phyloP scores from a whole-genome alignment of 352 stramenopile species.

The Pythium vanterpoolii region DNA sequence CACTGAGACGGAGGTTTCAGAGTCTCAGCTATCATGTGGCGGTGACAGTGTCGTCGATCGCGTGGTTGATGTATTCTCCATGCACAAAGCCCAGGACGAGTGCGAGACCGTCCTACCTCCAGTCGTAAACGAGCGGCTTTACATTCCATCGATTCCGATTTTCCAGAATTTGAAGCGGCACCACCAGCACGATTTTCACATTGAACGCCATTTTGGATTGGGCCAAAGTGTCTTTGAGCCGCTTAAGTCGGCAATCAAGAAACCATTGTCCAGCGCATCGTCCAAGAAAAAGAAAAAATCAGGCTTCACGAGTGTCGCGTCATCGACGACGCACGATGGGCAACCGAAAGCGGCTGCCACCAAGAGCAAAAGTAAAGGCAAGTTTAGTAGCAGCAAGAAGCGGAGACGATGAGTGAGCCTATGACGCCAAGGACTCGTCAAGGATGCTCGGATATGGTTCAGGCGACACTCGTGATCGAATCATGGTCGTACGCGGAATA shows the following conservation, averaged over 20 bases:
- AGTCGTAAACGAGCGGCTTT: conserved; percentile 30
- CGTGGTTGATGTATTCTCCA: conserved; percentile 51
- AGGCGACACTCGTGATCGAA: too few species aligned
- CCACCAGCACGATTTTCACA: conserved; percentile 48
- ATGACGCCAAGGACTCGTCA: too few species aligned
- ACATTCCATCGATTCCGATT: conserved; percentile 62
- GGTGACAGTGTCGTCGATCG: not conserved
- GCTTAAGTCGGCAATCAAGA: conserved; percentile 43
- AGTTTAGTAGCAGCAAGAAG: conserved; percentile 42
- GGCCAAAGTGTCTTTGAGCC: conserved; percentile 72
- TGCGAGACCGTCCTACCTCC: conserved; percentile 22
- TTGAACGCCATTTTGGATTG: conserved; percentile 69
- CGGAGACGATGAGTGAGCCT: conserved; percentile 29
- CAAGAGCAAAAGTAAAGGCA: conserved; percentile 14
- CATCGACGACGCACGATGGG: not conserved
- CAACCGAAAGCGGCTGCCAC: not conserved
- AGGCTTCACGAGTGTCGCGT: not conserved
- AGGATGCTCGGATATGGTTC: too few species aligned
- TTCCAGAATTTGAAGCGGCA: conserved; percentile 49
- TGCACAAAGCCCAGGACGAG: conserved; percentile 14
- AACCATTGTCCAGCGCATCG: conserved; percentile 30
- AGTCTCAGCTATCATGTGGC: not conserved
- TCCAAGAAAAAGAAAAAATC: conserved; percentile 30
- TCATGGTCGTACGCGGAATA: too few species aligned
- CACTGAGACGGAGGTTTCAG: not conserved